Evolutionary conservation across 768 basidiomycete genomes (phyloP), one percentile per base, ranked within the genome.

Genomic region (Mrakia frigida): DNA sequence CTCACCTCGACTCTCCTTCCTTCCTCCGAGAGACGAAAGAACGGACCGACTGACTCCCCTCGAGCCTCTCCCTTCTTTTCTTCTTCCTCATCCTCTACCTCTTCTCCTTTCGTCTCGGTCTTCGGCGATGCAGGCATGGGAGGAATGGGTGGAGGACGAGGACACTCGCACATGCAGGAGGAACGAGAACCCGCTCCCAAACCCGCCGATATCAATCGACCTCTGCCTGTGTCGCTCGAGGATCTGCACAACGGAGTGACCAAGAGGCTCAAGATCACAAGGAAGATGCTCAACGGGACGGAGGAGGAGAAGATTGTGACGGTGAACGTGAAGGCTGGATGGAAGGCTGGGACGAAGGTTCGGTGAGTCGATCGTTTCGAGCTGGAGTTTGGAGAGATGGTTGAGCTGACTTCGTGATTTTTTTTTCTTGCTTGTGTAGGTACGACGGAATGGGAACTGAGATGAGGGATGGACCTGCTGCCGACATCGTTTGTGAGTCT

Each of bases 281-380:
- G 94, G 72, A 87, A 88, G 79, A 84, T 90, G 63, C 83, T 90
- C n/a, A 86, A 87, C 72, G 93, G 95, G 0, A 84, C 86, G 25
- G 89, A 89, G 25, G 93, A 97, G 83, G 92, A 94, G 79, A 93
- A 92, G 82, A 88, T 92, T 9, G 88, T 93, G 28, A 50, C 68
- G 61, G 80, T 82, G 74, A 80, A 83, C 69, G 83, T 86, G 77
- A 83, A 85, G 79, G 93, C 95, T 0, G 96, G 96, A 0, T 98
- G 94, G 94, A 98, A 98, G 87, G 88, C 89, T 78, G 96, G 96
- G 0, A 98, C 96, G 25, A 97, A 96, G 85, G 88, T 98, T 77
- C 89, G 92, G 56, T 56, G 56, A 56, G 56, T 56, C 25, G 56
- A 25, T 18, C 16, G 52, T 0, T 14, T 59, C 98, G 21, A 21